These are phyloP conservation scores for Cephalotrichum gorgonifer DNA, from an alignment of 2,329 filamentous ascomycete genomes.

Conservation along the genomic window DNA sequence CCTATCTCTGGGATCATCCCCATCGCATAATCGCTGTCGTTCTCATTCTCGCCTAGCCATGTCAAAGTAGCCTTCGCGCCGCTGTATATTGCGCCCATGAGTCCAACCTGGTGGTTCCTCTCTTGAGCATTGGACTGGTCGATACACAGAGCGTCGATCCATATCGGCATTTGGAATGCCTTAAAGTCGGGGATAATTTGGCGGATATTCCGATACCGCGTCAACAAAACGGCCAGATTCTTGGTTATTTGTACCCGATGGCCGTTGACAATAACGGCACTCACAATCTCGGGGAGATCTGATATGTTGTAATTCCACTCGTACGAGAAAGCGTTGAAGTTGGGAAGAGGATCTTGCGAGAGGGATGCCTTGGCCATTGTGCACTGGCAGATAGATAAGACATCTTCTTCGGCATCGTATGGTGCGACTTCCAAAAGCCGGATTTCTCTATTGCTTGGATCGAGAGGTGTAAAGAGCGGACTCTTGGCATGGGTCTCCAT, in stretches of 20 bases:
- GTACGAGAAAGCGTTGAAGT: neutral
- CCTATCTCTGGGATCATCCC: neutral
- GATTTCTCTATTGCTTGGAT: neutral
- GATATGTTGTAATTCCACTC: neutral
- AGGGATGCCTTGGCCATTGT: neutral
- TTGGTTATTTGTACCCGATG: neutral
- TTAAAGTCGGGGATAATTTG: neutral
- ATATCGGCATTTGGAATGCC: constrained; percentile 5
- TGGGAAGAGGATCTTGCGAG: neutral
- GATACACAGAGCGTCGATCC: constrained; percentile 16
- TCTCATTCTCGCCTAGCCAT: neutral
- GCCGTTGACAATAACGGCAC: neutral
- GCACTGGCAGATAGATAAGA: neutral
- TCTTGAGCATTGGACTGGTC: constrained; percentile 13
- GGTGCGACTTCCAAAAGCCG: neutral
- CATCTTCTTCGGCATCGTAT: neutral
- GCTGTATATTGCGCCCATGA: constrained; percentile 13
- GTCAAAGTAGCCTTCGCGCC: constrained; percentile 6
- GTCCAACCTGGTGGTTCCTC: constrained; percentile 12
- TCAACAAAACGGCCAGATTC: neutral
- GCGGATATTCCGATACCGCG: neutral
- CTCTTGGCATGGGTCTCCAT: neutral
- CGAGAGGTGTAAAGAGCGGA: neutral
- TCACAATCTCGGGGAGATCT: neutral
- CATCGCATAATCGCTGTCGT: neutral